phyloP scores from a whole-genome alignment of 106 monocot species.

The Hemerocallis citrina region DNA sequence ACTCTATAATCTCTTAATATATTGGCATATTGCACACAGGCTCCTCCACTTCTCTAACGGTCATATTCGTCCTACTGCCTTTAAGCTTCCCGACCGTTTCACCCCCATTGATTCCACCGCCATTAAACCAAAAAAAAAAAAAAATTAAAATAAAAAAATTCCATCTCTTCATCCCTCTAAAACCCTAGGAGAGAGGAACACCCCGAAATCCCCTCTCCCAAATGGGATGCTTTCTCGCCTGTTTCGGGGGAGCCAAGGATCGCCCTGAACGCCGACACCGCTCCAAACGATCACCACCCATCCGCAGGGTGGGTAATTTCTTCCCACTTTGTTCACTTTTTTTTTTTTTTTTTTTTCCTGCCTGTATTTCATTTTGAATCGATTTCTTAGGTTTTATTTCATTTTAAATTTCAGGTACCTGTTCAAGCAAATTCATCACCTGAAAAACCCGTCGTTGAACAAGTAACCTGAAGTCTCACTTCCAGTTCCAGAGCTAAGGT shows the following conservation, averaged over 20 bases:
- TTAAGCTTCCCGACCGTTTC: neutral
- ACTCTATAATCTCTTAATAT: too few relatives aligned
- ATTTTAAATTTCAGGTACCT: slow-evolving; percentile 7
- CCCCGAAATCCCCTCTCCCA: neutral
- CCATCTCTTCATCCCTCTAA: neutral
- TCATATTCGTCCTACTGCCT: slow-evolving; percentile 28
- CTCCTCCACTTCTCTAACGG: slow-evolving; percentile 25
- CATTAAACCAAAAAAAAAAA: neutral
- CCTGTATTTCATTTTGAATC: neutral
- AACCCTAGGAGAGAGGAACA: neutral
- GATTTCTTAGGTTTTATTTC: neutral
- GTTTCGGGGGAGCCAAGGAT: slow-evolving; percentile 46
- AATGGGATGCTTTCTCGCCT: slow-evolving; percentile 71
- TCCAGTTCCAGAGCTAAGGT: slow-evolving; percentile 19
- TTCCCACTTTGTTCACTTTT: neutral
- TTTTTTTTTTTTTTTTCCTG: neutral
- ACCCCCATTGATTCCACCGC: too few relatives aligned
- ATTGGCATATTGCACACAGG: neutral
- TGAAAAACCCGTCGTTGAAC: slow-evolving; percentile 9
- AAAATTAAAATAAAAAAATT: neutral
- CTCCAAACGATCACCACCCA: slow-evolving; percentile 3
- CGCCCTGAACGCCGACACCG: slow-evolving; percentile 17
- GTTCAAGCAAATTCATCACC: slow-evolving; percentile 9
- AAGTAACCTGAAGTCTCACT: slow-evolving; percentile 1
- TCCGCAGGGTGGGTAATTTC: slow-evolving; percentile 4